phyloP scores from a whole-genome alignment of 345 rosid species.

The Populus tremula region DNA sequence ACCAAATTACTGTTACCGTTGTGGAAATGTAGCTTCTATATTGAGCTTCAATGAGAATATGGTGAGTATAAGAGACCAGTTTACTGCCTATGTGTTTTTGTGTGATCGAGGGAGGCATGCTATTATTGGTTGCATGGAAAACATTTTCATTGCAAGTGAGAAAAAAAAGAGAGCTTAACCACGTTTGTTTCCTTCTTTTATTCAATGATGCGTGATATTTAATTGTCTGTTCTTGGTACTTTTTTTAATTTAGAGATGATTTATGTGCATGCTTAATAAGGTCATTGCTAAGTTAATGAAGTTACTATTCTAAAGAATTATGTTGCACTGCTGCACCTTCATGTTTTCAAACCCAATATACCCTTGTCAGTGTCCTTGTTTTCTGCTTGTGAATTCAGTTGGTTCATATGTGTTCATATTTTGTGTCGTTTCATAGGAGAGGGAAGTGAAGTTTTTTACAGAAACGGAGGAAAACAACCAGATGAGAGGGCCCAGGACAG shows the following conservation, averaged over 20 bases:
- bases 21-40: slow-evolving; percentile 99
- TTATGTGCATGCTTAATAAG: neutral
- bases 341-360: neutral
- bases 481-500: slow-evolving; percentile 99
- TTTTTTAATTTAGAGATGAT: neutral
- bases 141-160: neutral
- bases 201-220: neutral
- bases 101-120: neutral
- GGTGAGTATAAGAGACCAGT: slow-evolving; percentile 38
- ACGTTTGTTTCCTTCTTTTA: neutral
- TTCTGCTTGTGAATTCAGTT: neutral
- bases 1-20: slow-evolving; percentile 97
- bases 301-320: neutral
- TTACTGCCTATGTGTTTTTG: neutral
- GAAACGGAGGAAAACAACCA: slow-evolving; percentile 99
- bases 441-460: slow-evolving; percentile 95
- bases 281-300: neutral
- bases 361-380: neutral
- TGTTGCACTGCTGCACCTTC: neutral
- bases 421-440: slow-evolving; percentile 52
- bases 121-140: neutral
- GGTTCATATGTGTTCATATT: neutral
- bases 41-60: slow-evolving; percentile 96
- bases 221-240: neutral
- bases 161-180: neutral